Percentiles rank a stretch among this genome's conserved stretches.
These are phyloP conservation scores for Nakazawaea wyomingensis DNA, from an alignment of 805 yeast genomes.

Conservation along the genomic window DNA sequence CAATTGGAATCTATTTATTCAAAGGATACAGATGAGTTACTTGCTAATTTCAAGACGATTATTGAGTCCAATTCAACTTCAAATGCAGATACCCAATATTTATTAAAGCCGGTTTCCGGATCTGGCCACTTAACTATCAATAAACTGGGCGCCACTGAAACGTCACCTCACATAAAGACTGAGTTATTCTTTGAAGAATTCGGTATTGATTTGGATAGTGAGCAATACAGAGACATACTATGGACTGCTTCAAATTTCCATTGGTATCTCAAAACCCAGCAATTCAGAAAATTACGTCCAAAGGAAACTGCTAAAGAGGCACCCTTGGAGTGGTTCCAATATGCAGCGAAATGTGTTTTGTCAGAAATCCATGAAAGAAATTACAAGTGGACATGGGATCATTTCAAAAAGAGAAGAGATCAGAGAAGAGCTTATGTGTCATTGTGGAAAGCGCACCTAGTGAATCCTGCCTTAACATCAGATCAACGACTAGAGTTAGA, in stretches of 20 bases:
- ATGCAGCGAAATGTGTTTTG: constrained; percentile 70
- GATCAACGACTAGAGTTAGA: constrained; percentile 36
- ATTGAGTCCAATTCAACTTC: constrained; percentile 30
- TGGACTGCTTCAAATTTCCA: constrained; percentile 79
- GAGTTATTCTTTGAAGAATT: constrained; percentile 83
- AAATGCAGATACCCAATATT: constrained; percentile 39
- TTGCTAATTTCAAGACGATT: constrained; percentile 41
- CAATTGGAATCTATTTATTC: constrained; percentile 44
- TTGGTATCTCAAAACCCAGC: constrained; percentile 70
- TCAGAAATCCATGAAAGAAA: constrained; percentile 79
- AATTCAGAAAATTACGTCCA: constrained; percentile 71
- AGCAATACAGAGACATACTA: constrained; percentile 77
- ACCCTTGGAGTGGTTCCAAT: constrained; percentile 78
- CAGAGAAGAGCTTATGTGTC: constrained; percentile 62
- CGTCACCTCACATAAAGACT: constrained; percentile 62
- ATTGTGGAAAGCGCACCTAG: constrained; percentile 59
- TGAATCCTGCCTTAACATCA: constrained; percentile 16
- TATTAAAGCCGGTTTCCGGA: constrained; percentile 87
- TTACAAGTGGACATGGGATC: constrained; percentile 86
- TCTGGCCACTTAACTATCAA: constrained; percentile 76
- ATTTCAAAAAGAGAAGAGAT: constrained; percentile 64
- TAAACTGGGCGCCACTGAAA: constrained; percentile 69
- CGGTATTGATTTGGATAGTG: constrained; percentile 78
- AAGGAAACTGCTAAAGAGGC: constrained; percentile 44
- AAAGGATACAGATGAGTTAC: constrained; percentile 43